A percentile compares a stretch with the other conserved stretches of the same genome.
Conservation (phyloP, 2,329 filamentous ascomycete species). For the Fusarium tupiense region DNA sequence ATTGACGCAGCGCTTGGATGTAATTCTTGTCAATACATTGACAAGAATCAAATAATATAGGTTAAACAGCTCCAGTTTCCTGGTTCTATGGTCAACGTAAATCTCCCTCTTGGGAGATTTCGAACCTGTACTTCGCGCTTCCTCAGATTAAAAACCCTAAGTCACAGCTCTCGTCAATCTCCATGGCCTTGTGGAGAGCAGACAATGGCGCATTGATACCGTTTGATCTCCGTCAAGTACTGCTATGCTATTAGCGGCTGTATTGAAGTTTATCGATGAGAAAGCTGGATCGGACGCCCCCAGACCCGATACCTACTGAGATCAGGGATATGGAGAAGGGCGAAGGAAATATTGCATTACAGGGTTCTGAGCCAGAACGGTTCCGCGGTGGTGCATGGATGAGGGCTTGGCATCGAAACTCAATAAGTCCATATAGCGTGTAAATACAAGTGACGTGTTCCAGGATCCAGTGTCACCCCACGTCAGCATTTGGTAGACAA, state of each 20-base stretch:
- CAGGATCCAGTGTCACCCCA: not conserved
- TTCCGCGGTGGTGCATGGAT: not conserved
- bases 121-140: not conserved
- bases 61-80: too few relatives aligned
- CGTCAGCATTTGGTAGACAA: not conserved
- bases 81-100: not conserved
- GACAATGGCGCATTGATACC: not conserved
- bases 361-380: not conserved
- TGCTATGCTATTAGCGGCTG: not conserved
- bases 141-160: not conserved
- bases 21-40: not conserved
- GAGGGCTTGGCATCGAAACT: not conserved
- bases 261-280: not conserved
- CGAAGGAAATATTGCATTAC: too few relatives aligned
- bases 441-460: not conserved
- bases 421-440: not conserved
- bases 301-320: not conserved
- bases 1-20: not conserved
- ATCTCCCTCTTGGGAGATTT: not conserved
- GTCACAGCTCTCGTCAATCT: not conserved
- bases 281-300: accelerated
- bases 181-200: not conserved
- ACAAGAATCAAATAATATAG: not conserved
- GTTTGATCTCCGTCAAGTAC: not conserved
- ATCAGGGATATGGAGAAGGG: accelerated